Conservation (phyloP, 192 early-diverging fungal species). For the Jimgerdemannia flammicorona region DNA sequence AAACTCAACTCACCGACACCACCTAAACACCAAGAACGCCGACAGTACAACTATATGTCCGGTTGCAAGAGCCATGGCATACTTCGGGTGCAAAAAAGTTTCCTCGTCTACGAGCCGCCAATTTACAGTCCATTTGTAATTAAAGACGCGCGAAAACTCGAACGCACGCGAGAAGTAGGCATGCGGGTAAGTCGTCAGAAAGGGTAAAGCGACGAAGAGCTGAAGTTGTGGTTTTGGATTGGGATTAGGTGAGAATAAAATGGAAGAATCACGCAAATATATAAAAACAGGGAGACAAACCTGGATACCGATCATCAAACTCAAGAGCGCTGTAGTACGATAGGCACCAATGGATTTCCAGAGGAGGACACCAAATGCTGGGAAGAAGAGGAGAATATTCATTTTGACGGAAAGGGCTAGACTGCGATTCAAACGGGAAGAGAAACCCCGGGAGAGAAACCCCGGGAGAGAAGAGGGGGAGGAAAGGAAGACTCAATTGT, state of each 20-base stretch:
- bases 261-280: no score
- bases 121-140: slow-evolving; percentile 94
- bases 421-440: slow-evolving; percentile 38
- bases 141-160: slow-evolving; percentile 83
- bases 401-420: slow-evolving; percentile 89
- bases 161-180: slow-evolving; percentile 79
- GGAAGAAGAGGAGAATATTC: slow-evolving; percentile 91
- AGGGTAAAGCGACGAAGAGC: slow-evolving; percentile 57
- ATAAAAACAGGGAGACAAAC: slow-evolving; percentile 14
- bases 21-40: slow-evolving; percentile 51
- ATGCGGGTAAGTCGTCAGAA: slow-evolving; percentile 45
- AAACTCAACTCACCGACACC: slow-evolving; percentile 53
- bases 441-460: neutral
- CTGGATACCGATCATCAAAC: slow-evolving; percentile 44
- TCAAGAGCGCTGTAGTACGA: slow-evolving; percentile 44
- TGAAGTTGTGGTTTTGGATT: slow-evolving; percentile 23
- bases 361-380: slow-evolving; percentile 72
- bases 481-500: neutral
- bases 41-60: slow-evolving; percentile 61
- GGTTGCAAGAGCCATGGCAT: slow-evolving; percentile 54
- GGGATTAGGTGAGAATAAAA: neutral
- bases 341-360: slow-evolving; percentile 45
- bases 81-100: slow-evolving; percentile 58
- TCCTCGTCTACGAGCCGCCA: slow-evolving; percentile 80
- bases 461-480: no score